A percentile compares a stretch with the other conserved stretches of the same genome.
Conservation (phyloP, 228 moss, liverwort and hornwort genomes). For the Sphagnum fallax region DNA sequence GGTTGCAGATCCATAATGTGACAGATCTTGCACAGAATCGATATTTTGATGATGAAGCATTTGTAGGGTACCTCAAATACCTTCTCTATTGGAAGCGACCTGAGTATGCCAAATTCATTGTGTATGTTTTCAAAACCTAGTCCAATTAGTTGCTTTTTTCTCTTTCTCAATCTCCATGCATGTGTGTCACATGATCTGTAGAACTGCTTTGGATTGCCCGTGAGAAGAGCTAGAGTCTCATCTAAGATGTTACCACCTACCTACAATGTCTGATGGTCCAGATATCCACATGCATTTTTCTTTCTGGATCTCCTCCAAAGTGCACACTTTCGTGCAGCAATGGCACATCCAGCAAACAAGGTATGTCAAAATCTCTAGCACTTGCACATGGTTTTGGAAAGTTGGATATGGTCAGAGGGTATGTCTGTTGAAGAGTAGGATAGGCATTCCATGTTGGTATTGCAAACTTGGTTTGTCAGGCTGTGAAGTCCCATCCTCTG, state of each 20-base stretch:
- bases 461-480: no score
- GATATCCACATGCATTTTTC: slow-evolving; percentile 90
- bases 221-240: no score
- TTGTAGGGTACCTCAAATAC: slow-evolving; percentile 90
- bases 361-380: slow-evolving; percentile 14
- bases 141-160: background rate
- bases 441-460: no score
- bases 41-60: slow-evolving; percentile 85
- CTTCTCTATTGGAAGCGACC: slow-evolving; percentile 73
- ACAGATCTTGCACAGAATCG: slow-evolving; percentile 95
- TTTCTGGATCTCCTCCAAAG: slow-evolving; percentile 90
- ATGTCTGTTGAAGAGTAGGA: background rate
- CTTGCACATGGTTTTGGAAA: background rate
- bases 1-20: background rate
- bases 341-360: slow-evolving; percentile 97
- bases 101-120: slow-evolving; percentile 81
- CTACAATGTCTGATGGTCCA: slow-evolving; percentile 9
- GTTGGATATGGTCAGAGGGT: background rate
- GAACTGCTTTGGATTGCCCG: no score
- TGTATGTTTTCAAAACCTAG: slow-evolving; percentile 31
- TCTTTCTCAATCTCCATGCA: background rate
- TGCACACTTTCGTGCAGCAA: slow-evolving; percentile 76
- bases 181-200: background rate
- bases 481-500: no score
- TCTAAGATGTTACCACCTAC: no score